These are phyloP conservation scores for Penicillium sp. DNA, from an alignment of 2,329 filamentous ascomycete species.

Conservation along the genomic window DNA sequence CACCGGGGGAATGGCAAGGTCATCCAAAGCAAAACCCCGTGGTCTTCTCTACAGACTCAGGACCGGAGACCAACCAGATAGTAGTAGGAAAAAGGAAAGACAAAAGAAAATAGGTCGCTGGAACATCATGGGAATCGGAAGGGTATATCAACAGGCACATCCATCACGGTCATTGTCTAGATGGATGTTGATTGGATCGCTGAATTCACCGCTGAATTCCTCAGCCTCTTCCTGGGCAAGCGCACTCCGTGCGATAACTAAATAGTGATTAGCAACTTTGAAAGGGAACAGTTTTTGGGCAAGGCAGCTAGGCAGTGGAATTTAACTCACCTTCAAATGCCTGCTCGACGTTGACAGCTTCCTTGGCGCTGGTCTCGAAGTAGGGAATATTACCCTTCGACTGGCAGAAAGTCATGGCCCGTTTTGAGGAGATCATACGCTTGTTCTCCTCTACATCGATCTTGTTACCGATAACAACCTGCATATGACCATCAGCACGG, in stretches of 20 bases:
- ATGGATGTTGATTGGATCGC: slow-evolving; percentile 96
- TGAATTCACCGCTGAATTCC: slow-evolving; percentile 94
- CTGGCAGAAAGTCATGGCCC: slow-evolving; percentile 94
- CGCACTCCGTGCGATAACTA: slow-evolving; percentile 92
- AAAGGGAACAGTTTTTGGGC: neutral
- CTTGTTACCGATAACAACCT: slow-evolving; percentile 97
- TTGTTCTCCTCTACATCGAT: slow-evolving; percentile 98
- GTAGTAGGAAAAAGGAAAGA: slow-evolving; percentile 11
- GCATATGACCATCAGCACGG: slow-evolving; percentile 7
- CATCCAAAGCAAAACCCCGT: slow-evolving; percentile 2
- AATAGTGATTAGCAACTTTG: neutral
- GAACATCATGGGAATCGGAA: slow-evolving; percentile 21
- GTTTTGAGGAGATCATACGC: slow-evolving; percentile 89
- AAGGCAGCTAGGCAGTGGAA: neutral
- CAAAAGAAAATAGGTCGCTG: slow-evolving; percentile 18
- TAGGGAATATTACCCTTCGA: slow-evolving; percentile 96
- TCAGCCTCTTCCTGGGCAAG: slow-evolving; percentile 94
- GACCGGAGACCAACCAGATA: slow-evolving; percentile 9
- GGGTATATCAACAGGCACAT: slow-evolving; percentile 67
- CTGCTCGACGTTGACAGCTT: slow-evolving; percentile 94
- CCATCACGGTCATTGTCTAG: slow-evolving; percentile 88
- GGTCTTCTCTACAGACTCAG: slow-evolving; percentile 14
- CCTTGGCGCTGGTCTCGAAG: slow-evolving; percentile 98
- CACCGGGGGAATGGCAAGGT: neutral
- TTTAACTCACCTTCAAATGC: slow-evolving; percentile 58